Evolutionary conservation across 495 filamentous ascomycete genomes (phyloP), one percentile per base, ranked within the genome.

Genomic region (Evansstolkia leycettana): DNA sequence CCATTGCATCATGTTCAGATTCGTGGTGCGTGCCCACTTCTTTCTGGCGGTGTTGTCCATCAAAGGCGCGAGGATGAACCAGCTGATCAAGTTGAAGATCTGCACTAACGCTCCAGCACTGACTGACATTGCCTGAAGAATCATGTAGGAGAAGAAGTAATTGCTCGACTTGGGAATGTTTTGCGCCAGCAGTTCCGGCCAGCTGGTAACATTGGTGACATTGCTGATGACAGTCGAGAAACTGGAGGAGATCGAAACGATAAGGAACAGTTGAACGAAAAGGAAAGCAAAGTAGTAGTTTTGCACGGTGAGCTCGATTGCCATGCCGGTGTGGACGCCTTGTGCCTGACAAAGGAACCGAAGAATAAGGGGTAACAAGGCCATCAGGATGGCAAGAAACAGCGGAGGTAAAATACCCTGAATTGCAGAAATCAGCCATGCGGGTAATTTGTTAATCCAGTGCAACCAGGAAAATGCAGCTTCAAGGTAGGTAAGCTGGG

Each of bases 131-230:
- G 87, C 84, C 51, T 95, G 92, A 13, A 98, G 75, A 52, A 96
- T 77, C 77, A 98, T 86, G 65, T 98, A 98, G 3, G 84, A 86
- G 65, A 95, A 96, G 65, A 96, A 98, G 58, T 94, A 96, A 51
- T 95, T 93, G 41, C 84, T 80, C 2, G 88, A 84, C 56, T 78
- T 80, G 26, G 90, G 90, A 25, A 98, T 68, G 44, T 89, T 89
- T 18, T 65, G 51, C 2, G 89, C 90, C 36, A 98, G 56, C n/a
- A 84, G 64, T 16, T 75, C 51, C 0, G 86, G 76, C 54, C 72
- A 64, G 43, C 67, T 65, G 11, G 56, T 56, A 28, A 84, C 72
- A 39, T 85, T 59, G 9, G 73, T 61, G n/a, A 74, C 53, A 6
- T 87, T 57, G 6, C 72, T 55, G 27, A 76, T 52, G 33, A 94